Base-by-base conservation (phyloP, 345 rosid species). In the Limnanthes douglasii region DNA sequence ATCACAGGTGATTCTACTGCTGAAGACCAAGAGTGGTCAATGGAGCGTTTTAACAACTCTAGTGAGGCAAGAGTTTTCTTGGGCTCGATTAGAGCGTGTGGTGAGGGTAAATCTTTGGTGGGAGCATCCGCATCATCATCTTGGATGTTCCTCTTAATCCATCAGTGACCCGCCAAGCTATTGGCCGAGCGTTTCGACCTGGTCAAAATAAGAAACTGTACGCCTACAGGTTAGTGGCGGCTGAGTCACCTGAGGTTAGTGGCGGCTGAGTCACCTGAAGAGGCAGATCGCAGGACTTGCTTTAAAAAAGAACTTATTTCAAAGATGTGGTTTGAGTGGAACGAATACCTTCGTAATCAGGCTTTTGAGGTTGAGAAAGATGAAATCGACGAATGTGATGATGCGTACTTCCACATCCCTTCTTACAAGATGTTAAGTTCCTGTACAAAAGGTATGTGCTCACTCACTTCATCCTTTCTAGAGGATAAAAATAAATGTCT, bases 241-340 rank as follows among this genome's bases (percentile, higher is more conserved):
- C 75, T 1, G 75, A 68, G 42, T 75, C 94, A 7, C 94, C 85
- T 5, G 96, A 85, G 45, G n/a, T n/a, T n/a, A n/a, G n/a, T n/a
- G n/a, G n/a, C n/a, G n/a, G n/a, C n/a, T n/a, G n/a, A n/a, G n/a
- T n/a, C n/a, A n/a, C n/a, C n/a, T n/a, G n/a, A n/a, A n/a, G 88
- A 80, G 39, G 92, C 72, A 35, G 93, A 84, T 50, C 88, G 80
- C 34, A 23, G 2, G 15, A 65, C 82, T 21, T 84, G 94, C 65
- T 84, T 75, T 54, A 69, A 74, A 45, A 90, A 90, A 57, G 98
- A 84, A 58, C 57, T 61, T 18, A 80, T 90, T 51, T 62, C 98
- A 7, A 80, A 81, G 56, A 68, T 78, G 88, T 90, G 94, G 96
- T 90, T 90, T 1, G 98, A 90, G 29, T 90, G 98, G 98, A 77